Conservation (phyloP, 1,139 yeast genomes). For the Groenewaldozyma auringiensis region DNA sequence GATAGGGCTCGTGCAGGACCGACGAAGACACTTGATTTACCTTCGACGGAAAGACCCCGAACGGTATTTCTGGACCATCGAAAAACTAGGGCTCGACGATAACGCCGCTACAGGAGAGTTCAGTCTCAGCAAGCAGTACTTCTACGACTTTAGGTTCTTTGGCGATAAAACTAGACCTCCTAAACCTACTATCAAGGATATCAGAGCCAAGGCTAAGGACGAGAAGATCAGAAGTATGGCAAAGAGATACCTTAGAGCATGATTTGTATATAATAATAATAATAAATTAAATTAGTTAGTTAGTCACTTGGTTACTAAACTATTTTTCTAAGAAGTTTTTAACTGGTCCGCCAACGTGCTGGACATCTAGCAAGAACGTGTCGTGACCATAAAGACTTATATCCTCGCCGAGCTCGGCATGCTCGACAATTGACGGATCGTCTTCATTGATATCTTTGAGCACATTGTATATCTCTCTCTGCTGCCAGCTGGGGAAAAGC, state of each 20-base stretch:
- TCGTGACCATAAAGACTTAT: slow-evolving; percentile 84
- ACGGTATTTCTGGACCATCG: slow-evolving; percentile 76
- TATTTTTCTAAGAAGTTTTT: slow-evolving; percentile 45
- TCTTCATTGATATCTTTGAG: slow-evolving; percentile 37
- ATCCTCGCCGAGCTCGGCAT: slow-evolving; percentile 68
- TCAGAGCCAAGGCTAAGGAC: slow-evolving; percentile 21
- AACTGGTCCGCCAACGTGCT: slow-evolving; percentile 74
- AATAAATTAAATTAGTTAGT: not conserved
- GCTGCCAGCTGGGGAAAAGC: slow-evolving; percentile 92
- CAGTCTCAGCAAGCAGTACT: slow-evolving; percentile 73
- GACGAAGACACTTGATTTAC: slow-evolving; percentile 77
- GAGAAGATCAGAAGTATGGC: slow-evolving; percentile 26
- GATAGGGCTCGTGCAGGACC: slow-evolving; percentile 77
- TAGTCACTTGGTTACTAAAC: not conserved
- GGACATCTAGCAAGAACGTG: slow-evolving; percentile 71
- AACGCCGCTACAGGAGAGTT: slow-evolving; percentile 71
- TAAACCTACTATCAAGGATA: slow-evolving; percentile 26
- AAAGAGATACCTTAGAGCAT: slow-evolving; percentile 16
- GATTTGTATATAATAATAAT: not conserved
- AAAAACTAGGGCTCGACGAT: slow-evolving; percentile 82
- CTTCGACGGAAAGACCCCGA: slow-evolving; percentile 72
- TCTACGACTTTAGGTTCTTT: slow-evolving; percentile 80
- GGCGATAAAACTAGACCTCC: slow-evolving; percentile 40
- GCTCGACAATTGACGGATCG: slow-evolving; percentile 34
- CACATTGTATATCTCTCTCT: slow-evolving; percentile 65